Evolutionary conservation across 305 asterid genomes (phyloP).

Genomic region (Salvia sclarea): DNA sequence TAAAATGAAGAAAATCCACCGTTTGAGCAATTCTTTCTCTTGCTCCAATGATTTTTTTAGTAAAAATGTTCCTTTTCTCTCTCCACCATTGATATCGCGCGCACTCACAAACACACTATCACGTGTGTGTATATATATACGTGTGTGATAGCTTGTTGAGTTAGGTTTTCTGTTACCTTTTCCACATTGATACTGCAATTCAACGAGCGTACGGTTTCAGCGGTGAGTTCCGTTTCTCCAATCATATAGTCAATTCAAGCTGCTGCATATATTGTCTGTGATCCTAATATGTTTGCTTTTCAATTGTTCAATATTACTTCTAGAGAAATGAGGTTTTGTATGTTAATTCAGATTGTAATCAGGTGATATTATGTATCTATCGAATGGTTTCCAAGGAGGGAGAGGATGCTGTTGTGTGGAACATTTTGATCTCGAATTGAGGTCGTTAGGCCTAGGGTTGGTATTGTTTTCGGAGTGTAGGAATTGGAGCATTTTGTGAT

Average conservation of each 20-base stretch:
- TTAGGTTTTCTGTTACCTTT: slow-evolving; percentile 43
- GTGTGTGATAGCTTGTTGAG: slow-evolving; percentile 26
- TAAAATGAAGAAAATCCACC: slow-evolving; percentile 19
- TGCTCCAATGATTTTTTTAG: slow-evolving; percentile 28
- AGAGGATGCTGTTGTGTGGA: slow-evolving; percentile 34
- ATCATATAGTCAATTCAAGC: slow-evolving; percentile 12
- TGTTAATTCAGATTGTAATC: slow-evolving; percentile 34
- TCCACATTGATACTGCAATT: slow-evolving; percentile 38
- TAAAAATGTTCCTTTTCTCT: slow-evolving; percentile 14
- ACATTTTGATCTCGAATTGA: slow-evolving; percentile 38
- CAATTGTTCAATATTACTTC: slow-evolving; percentile 13
- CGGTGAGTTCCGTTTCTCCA: slow-evolving; percentile 45
- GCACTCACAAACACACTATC: slow-evolving; percentile 16
- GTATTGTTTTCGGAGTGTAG: slow-evolving; percentile 36
- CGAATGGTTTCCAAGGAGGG: slow-evolving; percentile 36
- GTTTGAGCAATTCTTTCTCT: slow-evolving; percentile 30
- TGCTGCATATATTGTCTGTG: background rate
- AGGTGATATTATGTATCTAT: slow-evolving; percentile 51
- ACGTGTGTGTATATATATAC: background rate
- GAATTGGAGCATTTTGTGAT: slow-evolving; percentile 41
- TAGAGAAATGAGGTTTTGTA: background rate
- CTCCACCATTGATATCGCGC: slow-evolving; percentile 33
- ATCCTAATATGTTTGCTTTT: slow-evolving; percentile 17
- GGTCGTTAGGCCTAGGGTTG: slow-evolving; percentile 43
- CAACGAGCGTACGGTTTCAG: slow-evolving; percentile 43